Conservation (phyloP, 2,329 filamentous ascomycete species). For the Chrysoporthe puriensis region DNA sequence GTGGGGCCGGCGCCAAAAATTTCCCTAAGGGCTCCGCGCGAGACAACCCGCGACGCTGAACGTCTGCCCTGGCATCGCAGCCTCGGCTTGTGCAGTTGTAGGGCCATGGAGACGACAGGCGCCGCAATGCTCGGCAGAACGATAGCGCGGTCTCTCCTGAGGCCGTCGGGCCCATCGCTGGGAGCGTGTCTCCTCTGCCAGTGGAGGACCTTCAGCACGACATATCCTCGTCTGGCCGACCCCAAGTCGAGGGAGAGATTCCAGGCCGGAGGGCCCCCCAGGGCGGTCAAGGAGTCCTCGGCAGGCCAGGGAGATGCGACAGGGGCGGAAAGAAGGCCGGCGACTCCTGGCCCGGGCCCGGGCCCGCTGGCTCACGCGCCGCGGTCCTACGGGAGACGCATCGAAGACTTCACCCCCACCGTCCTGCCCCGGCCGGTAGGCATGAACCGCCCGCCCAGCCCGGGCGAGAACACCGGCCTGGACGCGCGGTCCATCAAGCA, state of each 20-base stretch:
- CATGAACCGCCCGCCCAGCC: conserved; percentile 70
- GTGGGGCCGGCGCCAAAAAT: conserved; percentile 20
- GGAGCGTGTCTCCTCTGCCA: conserved; percentile 54
- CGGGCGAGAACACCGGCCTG: conserved; percentile 81
- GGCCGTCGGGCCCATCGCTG: conserved; percentile 9
- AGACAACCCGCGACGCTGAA: not conserved
- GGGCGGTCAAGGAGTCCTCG: not conserved
- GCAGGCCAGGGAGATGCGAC: not conserved
- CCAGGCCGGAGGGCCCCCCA: conserved; percentile 7
- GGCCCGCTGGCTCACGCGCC: conserved; percentile 61
- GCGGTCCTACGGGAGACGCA: conserved; percentile 60
- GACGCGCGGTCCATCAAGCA: conserved; percentile 70
- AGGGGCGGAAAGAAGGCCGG: conserved; percentile 9
- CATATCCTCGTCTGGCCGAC: conserved; percentile 40
- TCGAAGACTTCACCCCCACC: conserved; percentile 60
- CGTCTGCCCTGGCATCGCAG: not conserved
- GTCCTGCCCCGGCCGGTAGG: conserved; percentile 78
- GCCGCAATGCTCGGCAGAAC: conserved; percentile 22
- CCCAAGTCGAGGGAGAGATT: conserved; percentile 9
- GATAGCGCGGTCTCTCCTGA: conserved; percentile 4
- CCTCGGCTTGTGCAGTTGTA: not conserved
- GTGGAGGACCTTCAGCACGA: conserved; percentile 54
- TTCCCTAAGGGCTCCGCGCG: conserved; percentile 1
- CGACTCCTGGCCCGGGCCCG: conserved; percentile 32
- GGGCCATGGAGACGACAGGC: not conserved